Evolutionary conservation across 768 basidiomycete species (phyloP).

Genomic region (Trametes gibbosa): DNA sequence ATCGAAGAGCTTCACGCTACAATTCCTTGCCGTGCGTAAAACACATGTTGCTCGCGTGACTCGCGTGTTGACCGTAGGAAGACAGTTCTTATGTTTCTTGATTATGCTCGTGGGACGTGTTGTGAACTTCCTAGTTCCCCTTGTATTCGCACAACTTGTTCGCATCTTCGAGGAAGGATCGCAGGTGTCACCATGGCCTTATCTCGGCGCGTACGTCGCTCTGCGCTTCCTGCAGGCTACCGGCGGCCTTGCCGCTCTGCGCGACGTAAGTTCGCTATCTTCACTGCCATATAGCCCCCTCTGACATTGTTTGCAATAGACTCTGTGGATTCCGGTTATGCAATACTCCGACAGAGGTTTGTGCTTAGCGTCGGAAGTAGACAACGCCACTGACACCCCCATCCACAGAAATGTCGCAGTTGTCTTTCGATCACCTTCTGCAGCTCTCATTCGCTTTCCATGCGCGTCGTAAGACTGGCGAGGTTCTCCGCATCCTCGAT

Average conservation of each 20-base stretch:
- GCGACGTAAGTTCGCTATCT: slow-evolving; percentile 30
- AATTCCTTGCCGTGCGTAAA: slow-evolving; percentile 60
- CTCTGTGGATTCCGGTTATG: slow-evolving; percentile 85
- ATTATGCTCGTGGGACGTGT: slow-evolving; percentile 72
- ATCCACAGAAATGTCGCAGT: slow-evolving; percentile 71
- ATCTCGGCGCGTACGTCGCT: slow-evolving; percentile 63
- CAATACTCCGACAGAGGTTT: slow-evolving; percentile 77
- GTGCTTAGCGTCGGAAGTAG: background rate
- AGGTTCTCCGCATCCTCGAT: slow-evolving; percentile 77
- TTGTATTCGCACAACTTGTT: slow-evolving; percentile 67
- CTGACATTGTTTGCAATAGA: slow-evolving; percentile 33
- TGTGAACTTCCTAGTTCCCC: slow-evolving; percentile 72
- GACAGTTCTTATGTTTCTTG: slow-evolving; percentile 61
- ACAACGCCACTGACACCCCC: background rate
- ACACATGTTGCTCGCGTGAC: slow-evolving; percentile 13
- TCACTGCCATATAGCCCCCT: background rate
- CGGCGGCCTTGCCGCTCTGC: slow-evolving; percentile 71
- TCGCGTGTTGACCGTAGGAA: background rate
- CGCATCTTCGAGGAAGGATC: slow-evolving; percentile 46
- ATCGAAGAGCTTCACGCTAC: slow-evolving; percentile 57
- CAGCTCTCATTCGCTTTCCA: slow-evolving; percentile 86
- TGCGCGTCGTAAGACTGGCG: slow-evolving; percentile 80
- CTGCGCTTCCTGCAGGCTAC: slow-evolving; percentile 74
- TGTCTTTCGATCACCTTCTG: slow-evolving; percentile 84
- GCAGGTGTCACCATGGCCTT: slow-evolving; percentile 55